Conservation (phyloP, 805 yeast species). For the Saccharomyces cerevisiae region DNA sequence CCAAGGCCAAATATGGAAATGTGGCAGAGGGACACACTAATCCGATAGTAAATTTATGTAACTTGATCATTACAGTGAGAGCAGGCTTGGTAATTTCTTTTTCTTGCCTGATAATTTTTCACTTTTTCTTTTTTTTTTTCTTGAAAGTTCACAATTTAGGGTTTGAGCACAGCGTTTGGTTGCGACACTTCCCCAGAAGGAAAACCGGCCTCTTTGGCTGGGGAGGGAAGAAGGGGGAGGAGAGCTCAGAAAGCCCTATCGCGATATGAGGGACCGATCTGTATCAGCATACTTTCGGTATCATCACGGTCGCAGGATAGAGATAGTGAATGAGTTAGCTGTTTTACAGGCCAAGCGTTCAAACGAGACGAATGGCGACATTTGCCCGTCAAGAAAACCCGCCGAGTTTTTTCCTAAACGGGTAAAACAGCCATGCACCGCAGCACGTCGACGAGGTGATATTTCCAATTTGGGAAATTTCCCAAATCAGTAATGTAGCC, state of each 20-base stretch:
- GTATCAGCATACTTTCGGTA: not conserved
- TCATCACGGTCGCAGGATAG: not conserved
- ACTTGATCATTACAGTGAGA: not conserved
- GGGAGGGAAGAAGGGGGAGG: not conserved
- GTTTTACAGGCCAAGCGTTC: not conserved
- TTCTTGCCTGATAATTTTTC: slow-evolving; percentile 1
- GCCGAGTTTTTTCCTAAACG: not conserved
- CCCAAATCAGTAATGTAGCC: not conserved
- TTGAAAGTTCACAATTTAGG: not conserved
- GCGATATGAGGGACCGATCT: not conserved
- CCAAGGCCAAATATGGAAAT: not conserved
- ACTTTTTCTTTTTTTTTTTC: slow-evolving; percentile 1
- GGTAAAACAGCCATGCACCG: not conserved
- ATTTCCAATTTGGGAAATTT: not conserved
- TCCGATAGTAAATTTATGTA: not conserved
- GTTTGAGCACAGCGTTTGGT: not conserved
- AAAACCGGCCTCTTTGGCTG: not conserved
- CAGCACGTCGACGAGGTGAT: not conserved
- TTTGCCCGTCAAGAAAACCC: not conserved
- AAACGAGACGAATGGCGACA: not conserved
- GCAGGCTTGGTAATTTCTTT: not conserved
- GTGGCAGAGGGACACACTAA: not conserved
- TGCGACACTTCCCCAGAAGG: not conserved
- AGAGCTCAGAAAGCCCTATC: not conserved
- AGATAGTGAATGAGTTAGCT: not conserved